Percentiles rank a stretch among this genome's conserved stretches.
phyloP scores from a whole-genome alignment of 768 basidiomycete species.

The Tubosaeta brunneosetosa region DNA sequence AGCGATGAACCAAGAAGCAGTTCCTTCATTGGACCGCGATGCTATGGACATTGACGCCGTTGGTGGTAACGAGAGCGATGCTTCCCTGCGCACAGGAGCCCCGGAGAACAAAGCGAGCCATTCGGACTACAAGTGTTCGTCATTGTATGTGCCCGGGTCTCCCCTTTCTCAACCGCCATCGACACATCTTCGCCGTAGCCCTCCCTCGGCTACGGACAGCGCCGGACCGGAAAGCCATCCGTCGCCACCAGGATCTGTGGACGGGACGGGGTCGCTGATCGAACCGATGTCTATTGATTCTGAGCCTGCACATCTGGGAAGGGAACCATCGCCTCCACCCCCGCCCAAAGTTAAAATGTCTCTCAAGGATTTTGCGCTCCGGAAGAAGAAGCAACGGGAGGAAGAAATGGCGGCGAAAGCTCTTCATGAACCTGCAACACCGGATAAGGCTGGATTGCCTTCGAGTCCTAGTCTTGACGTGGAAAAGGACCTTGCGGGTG shows the following conservation, averaged over 20 bases:
- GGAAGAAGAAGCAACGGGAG: conserved; percentile 52
- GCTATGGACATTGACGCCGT: conserved; percentile 20
- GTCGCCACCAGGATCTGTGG: neutral
- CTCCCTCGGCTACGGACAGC: neutral
- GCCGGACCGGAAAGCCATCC: neutral
- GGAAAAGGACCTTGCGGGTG: conserved; percentile 14
- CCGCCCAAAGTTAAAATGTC: conserved; percentile 53
- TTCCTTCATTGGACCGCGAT: conserved; percentile 1
- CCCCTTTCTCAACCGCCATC: neutral
- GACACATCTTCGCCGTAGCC: neutral
- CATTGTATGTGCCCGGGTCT: neutral
- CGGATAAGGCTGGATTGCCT: conserved; percentile 8
- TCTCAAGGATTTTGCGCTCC: conserved; percentile 51
- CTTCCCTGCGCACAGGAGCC: neutral
- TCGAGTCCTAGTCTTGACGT: conserved; percentile 20
- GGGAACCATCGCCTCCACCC: conserved; percentile 28
- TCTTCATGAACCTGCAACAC: conserved; percentile 18
- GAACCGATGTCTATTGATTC: conserved; percentile 9
- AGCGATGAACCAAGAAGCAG: neutral
- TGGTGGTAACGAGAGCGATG: conserved; percentile 1
- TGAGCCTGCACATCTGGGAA: conserved; percentile 6
- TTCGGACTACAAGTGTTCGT: neutral
- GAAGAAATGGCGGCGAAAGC: conserved; percentile 36
- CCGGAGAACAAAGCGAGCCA: neutral
- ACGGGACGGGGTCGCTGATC: conserved; percentile 2